phyloP scores from a whole-genome alignment of 177 flowering plant genomes.

The Vitis hybrid region DNA sequence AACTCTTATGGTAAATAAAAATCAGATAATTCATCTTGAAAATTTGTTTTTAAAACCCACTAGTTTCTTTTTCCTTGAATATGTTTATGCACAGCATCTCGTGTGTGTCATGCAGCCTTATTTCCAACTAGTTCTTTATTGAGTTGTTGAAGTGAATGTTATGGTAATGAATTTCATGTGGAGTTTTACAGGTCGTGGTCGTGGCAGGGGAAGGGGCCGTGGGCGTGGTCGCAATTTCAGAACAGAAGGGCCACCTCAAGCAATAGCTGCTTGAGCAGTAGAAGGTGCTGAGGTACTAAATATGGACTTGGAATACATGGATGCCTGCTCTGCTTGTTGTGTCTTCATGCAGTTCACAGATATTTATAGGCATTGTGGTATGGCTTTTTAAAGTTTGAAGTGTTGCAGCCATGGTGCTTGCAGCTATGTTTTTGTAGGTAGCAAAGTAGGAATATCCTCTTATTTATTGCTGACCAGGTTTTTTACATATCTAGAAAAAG shows the following conservation, averaged over 20 bases:
- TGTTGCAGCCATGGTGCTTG: not conserved
- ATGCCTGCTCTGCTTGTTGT: too few relatives aligned
- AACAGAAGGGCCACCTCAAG: slow-evolving; percentile 12
- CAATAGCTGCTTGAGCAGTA: slow-evolving; percentile 11
- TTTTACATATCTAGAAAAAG: not conserved
- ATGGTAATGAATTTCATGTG: not conserved
- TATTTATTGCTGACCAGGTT: slow-evolving; percentile 1
- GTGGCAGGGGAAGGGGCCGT: slow-evolving; percentile 27
- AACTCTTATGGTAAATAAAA: too few relatives aligned
- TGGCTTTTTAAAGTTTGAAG: not conserved
- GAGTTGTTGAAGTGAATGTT: not conserved
- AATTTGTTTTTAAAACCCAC: too few relatives aligned
- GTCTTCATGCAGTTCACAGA: too few relatives aligned
- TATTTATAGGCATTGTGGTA: slow-evolving; percentile 1
- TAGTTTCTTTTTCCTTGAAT: too few relatives aligned
- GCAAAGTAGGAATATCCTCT: not conserved
- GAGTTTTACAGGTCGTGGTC: slow-evolving; percentile 22
- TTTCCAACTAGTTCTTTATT: not conserved
- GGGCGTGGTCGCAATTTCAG: slow-evolving; percentile 19
- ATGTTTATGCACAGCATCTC: not conserved
- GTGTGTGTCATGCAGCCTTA: not conserved
- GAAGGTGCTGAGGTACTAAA: not conserved
- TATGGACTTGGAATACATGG: too few relatives aligned
- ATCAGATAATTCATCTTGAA: too few relatives aligned
- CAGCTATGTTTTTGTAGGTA: slow-evolving; percentile 5